These are phyloP conservation scores for Zasmidium cellare DNA, from an alignment of 2,329 filamentous ascomycete genomes.

Conservation along the genomic window DNA sequence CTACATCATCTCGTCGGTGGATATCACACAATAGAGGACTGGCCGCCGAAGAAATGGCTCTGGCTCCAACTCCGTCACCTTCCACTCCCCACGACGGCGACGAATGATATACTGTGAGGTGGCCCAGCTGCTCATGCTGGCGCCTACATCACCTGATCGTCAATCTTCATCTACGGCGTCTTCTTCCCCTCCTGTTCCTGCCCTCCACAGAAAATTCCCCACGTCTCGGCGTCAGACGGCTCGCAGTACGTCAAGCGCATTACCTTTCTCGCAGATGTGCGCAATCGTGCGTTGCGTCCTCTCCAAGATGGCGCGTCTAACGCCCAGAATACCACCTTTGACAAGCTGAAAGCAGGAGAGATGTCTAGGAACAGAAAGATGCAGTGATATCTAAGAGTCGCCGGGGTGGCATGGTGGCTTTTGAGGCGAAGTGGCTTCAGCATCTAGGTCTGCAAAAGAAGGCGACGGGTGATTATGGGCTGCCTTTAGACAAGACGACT, in stretches of 20 bases:
- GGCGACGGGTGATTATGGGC: too few relatives aligned
- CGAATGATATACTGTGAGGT: constrained; percentile 16
- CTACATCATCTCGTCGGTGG: constrained; percentile 11
- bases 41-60: constrained; percentile 10
- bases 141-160: constrained; percentile 17
- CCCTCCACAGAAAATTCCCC: constrained; percentile 56
- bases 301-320: constrained; percentile 54
- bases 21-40: background rate
- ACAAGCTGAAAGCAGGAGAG: constrained; percentile 59
- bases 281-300: constrained; percentile 68
- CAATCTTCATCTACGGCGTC: constrained; percentile 45
- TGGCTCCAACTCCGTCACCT: constrained; percentile 8
- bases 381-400: constrained; percentile 71
- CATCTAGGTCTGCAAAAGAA: constrained; percentile 15
- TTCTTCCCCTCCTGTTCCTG: constrained; percentile 59
- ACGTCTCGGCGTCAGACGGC: constrained; percentile 63
- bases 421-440: constrained; percentile 62
- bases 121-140: constrained; percentile 15
- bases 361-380: constrained; percentile 62
- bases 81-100: constrained; percentile 18
- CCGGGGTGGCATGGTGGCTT: constrained; percentile 75
- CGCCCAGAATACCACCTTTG: constrained; percentile 45
- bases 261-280: constrained; percentile 69
- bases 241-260: constrained; percentile 69
- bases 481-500: background rate